These are phyloP conservation scores for Neonectria sp. DNA, from an alignment of 2,329 filamentous ascomycete genomes.

Conservation along the genomic window DNA sequence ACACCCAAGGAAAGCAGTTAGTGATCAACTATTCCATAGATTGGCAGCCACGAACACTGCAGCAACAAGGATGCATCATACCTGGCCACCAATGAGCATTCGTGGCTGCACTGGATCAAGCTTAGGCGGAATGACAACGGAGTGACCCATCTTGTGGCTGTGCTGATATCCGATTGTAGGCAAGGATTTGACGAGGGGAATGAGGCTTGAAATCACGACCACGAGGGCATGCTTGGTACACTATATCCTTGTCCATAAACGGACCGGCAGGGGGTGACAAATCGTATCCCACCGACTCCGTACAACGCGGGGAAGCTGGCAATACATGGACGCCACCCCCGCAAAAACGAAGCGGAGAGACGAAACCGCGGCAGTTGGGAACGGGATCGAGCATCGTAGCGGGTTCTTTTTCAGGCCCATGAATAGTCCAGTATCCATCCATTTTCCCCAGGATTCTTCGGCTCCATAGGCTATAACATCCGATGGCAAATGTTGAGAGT, in stretches of 20 bases:
- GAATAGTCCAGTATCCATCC: not conserved
- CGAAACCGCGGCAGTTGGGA: conserved; percentile 23
- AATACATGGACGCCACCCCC: conserved; percentile 26
- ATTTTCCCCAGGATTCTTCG: not conserved
- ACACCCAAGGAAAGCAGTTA: not conserved
- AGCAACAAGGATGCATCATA: conserved; percentile 9
- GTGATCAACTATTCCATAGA: not conserved
- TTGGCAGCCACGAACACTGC: not conserved
- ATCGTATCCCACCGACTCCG: not conserved
- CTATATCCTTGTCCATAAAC: not conserved
- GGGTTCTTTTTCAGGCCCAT: not conserved
- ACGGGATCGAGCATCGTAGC: conserved; percentile 9
- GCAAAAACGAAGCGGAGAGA: conserved; percentile 22
- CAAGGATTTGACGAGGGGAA: not conserved
- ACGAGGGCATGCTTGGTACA: not conserved
- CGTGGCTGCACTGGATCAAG: conserved; percentile 13
- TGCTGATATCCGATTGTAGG: not conserved
- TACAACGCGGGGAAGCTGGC: conserved; percentile 7
- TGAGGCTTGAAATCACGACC: not conserved
- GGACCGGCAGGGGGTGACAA: not conserved
- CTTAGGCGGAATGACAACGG: not conserved
- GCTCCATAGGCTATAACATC: not conserved
- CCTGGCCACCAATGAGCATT: conserved; percentile 39
- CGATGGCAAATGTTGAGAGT: not conserved
- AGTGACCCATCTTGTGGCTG: conserved; percentile 6